These are phyloP conservation scores for Ensete ventricosum DNA, from an alignment of 176 grass and related monocot genomes.

Conservation along the genomic window DNA sequence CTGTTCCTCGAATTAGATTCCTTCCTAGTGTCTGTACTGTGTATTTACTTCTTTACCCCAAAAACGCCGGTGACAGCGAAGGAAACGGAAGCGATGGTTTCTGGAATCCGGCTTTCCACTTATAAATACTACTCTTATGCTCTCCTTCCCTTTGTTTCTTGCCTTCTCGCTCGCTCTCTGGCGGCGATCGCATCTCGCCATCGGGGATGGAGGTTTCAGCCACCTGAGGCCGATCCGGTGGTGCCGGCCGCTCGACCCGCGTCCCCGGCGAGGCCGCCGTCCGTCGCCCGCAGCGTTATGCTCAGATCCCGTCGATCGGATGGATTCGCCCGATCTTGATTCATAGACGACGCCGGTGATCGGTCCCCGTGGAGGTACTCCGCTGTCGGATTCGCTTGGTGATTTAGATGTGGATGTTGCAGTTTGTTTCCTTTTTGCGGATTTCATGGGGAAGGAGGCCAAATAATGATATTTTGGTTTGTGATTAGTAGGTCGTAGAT, in stretches of 20 bases:
- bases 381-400: neutral
- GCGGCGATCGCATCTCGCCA: slow-evolving; percentile 25
- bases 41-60: neutral
- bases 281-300: neutral
- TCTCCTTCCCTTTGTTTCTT: neutral
- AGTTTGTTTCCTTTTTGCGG: neutral
- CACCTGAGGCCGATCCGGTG: slow-evolving; percentile 17
- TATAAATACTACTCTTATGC: neutral
- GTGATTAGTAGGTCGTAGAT: neutral
- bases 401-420: no score
- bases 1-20: neutral
- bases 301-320: neutral
- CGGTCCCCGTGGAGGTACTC: neutral
- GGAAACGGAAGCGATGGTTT: no score
- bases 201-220: slow-evolving; percentile 50
- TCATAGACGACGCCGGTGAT: neutral
- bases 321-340: neutral
- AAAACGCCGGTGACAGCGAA: neutral
- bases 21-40: neutral
- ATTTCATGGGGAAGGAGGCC: neutral
- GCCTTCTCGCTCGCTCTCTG: slow-evolving; percentile 11
- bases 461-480: neutral
- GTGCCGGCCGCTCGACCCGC: slow-evolving; percentile 13
- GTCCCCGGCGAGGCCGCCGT: slow-evolving; percentile 25
- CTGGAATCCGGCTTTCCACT: neutral